Conservation (phyloP, 805 yeast species). For the Candida glaebosa region DNA sequence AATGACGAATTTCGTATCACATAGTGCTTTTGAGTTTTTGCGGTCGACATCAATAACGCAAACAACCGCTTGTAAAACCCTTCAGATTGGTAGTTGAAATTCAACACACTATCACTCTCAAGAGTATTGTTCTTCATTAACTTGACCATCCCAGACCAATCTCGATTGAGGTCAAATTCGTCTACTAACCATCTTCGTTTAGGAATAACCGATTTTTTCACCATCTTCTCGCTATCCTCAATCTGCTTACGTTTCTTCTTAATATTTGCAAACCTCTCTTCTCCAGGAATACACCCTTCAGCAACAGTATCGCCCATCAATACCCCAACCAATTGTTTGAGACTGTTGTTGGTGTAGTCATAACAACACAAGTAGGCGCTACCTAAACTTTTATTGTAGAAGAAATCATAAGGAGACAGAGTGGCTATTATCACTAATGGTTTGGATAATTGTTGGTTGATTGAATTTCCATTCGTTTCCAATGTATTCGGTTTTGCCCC, state of each 20-base stretch:
- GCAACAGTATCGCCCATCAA: slow-evolving; percentile 53
- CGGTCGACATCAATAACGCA: slow-evolving; percentile 26
- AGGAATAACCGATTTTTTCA: slow-evolving; percentile 18
- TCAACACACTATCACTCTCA: slow-evolving; percentile 9
- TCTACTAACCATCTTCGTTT: slow-evolving; percentile 56
- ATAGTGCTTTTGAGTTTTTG: slow-evolving; percentile 42
- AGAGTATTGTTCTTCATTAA: slow-evolving; percentile 40
- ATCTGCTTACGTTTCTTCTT: slow-evolving; percentile 20
- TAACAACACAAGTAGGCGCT: slow-evolving; percentile 58
- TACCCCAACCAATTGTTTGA: slow-evolving; percentile 47
- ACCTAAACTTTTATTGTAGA: slow-evolving; percentile 51
- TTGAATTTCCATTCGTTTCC: slow-evolving; percentile 10
- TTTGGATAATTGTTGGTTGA: slow-evolving; percentile 31
- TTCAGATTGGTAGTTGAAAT: slow-evolving; percentile 22
- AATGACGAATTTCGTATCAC: slow-evolving; percentile 55
- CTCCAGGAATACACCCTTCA: slow-evolving; percentile 57
- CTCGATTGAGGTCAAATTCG: slow-evolving; percentile 47
- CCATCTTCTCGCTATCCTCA: slow-evolving; percentile 10
- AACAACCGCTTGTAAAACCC: slow-evolving; percentile 27
- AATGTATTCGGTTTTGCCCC: slow-evolving; percentile 39
- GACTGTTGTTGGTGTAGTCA: slow-evolving; percentile 53
- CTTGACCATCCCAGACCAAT: slow-evolving; percentile 45
- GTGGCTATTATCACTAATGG: slow-evolving; percentile 60
- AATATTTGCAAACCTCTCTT: slow-evolving; percentile 30
- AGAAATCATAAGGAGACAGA: slow-evolving; percentile 60